Conservation (phyloP, 1,284 basidiomycete species). For the Apiotrichum mycotoxinovorans region DNA sequence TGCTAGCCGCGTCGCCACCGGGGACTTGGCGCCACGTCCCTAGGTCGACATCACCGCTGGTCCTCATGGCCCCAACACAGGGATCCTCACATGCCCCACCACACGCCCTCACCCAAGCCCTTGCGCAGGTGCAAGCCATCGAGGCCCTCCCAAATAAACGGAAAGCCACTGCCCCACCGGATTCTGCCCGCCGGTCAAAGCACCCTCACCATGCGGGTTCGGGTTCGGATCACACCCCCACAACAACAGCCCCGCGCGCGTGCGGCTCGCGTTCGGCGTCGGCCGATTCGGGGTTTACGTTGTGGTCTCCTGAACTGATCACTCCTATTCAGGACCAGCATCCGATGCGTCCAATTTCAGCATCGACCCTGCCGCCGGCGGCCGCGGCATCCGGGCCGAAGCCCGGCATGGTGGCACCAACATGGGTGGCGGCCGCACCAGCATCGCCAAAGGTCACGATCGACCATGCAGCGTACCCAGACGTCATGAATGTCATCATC, state of each 20-base stretch:
- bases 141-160: neutral
- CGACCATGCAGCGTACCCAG: neutral
- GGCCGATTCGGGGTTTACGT: neutral
- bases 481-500: neutral
- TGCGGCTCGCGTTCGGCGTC: neutral
- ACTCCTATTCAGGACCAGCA: neutral
- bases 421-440: neutral
- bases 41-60: neutral
- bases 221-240: too few relatives aligned
- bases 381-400: too few relatives aligned
- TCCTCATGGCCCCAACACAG: neutral
- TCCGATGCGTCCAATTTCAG: too few relatives aligned
- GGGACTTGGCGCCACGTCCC: too few relatives aligned
- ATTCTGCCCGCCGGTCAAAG: neutral
- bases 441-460: neutral
- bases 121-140: too few relatives aligned
- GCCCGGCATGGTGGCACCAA: neutral
- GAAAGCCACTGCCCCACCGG: neutral
- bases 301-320: neutral
- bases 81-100: too few relatives aligned
- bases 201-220: neutral
- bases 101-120: too few relatives aligned
- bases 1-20: too few relatives aligned
- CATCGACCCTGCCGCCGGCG: too few relatives aligned
- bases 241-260: too few relatives aligned